phyloP scores from a whole-genome alignment of 257 asterid species.

The Craterostigma plantagineum region DNA sequence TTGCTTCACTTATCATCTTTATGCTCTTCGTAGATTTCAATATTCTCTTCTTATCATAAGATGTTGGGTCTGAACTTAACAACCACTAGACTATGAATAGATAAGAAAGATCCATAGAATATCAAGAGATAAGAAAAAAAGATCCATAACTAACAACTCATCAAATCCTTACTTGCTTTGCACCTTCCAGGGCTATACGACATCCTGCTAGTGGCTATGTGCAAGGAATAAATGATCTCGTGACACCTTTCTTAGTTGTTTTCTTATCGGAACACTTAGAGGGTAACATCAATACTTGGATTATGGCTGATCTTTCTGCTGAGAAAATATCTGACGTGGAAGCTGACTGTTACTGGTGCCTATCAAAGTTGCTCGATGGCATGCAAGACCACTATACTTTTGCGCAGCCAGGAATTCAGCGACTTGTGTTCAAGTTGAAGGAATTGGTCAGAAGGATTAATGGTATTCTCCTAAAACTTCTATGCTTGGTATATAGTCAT shows the following conservation, averaged over 20 bases:
- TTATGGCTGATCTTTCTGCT: constrained; percentile 44
- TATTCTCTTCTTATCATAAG: background rate
- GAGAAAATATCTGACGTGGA: constrained; percentile 58
- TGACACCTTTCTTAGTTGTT: constrained; percentile 84
- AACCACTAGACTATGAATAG: too few relatives aligned
- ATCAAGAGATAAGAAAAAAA: background rate
- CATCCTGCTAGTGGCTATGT: constrained; percentile 94
- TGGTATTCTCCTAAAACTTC: constrained; percentile 24
- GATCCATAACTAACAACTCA: background rate
- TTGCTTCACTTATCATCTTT: too few relatives aligned
- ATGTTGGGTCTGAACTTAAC: too few relatives aligned
- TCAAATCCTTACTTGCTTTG: background rate
- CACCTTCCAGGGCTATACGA: constrained; percentile 2
- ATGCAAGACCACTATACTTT: constrained; percentile 99
- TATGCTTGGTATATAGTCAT: too few relatives aligned
- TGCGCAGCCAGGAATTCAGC: constrained; percentile 98
- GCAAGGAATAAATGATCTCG: constrained; percentile 96
- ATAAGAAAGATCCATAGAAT: background rate
- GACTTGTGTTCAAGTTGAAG: constrained; percentile 92
- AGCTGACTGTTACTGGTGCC: constrained; percentile 98
- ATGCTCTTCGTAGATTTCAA: too few relatives aligned
- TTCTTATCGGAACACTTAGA: constrained; percentile 77
- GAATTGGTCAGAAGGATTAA: constrained; percentile 89
- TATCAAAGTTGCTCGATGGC: constrained; percentile 87
- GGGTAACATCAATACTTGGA: constrained; percentile 68